phyloP scores from a whole-genome alignment of 352 stramenopile genomes.

The Globisporangium parvum region DNA sequence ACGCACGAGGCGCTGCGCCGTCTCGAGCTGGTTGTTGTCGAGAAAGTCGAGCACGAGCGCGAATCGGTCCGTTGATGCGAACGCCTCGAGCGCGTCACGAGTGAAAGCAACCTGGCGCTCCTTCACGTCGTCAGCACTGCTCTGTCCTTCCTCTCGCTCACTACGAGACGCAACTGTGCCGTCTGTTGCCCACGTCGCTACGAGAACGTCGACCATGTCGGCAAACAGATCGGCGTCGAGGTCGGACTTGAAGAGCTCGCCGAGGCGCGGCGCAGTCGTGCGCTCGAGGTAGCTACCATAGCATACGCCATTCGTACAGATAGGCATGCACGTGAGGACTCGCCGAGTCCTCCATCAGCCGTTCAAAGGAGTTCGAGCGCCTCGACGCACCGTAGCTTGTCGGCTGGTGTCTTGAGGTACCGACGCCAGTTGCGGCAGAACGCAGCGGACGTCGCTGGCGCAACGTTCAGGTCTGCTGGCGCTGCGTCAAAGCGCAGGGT shows the following conservation, averaged over 20 bases:
- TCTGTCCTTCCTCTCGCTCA: constrained; percentile 1
- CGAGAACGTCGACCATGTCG: constrained; percentile 51
- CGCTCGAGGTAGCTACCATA: constrained; percentile 57
- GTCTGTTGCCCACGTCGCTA: constrained; percentile 21
- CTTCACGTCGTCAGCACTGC: not conserved
- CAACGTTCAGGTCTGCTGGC: constrained; percentile 16
- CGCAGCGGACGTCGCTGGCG: constrained; percentile 39
- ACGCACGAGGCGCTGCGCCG: constrained; percentile 27
- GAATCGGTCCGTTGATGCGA: constrained; percentile 46
- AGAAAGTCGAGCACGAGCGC: constrained; percentile 65
- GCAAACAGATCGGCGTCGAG: constrained; percentile 70
- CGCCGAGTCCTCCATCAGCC: not conserved
- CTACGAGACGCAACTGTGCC: not conserved
- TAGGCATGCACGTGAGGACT: not conserved
- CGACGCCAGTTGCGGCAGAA: constrained; percentile 73
- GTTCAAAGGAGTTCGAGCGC: not conserved
- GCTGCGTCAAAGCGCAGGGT: constrained; percentile 21
- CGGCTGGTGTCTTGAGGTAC: constrained; percentile 42
- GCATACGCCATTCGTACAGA: not conserved
- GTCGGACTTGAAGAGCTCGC: constrained; percentile 53
- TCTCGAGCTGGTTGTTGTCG: constrained; percentile 57
- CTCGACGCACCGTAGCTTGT: constrained; percentile 39
- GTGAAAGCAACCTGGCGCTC: constrained; percentile 25
- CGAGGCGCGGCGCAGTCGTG: constrained; percentile 38
- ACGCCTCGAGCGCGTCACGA: constrained; percentile 25